A percentile compares a stretch with the other conserved stretches of the same genome.
phyloP scores from a whole-genome alignment of 2,329 filamentous ascomycete genomes.

The Hypomyces rosellus region DNA sequence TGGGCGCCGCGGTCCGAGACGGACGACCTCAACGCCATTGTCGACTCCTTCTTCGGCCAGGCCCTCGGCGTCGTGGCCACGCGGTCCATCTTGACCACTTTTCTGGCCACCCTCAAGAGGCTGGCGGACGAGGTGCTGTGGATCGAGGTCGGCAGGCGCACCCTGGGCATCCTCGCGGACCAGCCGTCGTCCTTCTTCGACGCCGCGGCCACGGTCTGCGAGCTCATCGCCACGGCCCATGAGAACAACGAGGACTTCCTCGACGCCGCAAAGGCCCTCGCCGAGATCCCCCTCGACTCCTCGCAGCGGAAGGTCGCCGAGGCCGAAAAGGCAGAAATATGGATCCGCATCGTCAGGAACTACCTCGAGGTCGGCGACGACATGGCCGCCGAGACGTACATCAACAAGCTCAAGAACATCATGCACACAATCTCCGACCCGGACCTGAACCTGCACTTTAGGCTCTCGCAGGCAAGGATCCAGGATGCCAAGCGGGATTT shows the following conservation, averaged over 20 bases:
- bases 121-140: constrained; percentile 59
- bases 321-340: constrained; percentile 75
- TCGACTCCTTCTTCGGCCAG: constrained; percentile 61
- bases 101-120: constrained; percentile 56
- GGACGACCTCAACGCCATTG: constrained; percentile 60
- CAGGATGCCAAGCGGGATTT: constrained; percentile 87
- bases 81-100: constrained; percentile 61
- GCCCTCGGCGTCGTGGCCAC: constrained; percentile 70
- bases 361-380: constrained; percentile 93
- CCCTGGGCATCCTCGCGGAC: constrained; percentile 59
- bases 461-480: constrained; percentile 87
- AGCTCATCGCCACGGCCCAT: constrained; percentile 76
- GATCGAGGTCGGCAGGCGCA: constrained; percentile 68
- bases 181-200: constrained; percentile 70
- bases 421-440: constrained; percentile 72
- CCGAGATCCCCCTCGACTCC: constrained; percentile 81
- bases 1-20: constrained; percentile 33
- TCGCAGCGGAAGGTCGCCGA: constrained; percentile 79
- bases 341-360: constrained; percentile 91
- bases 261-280: constrained; percentile 69
- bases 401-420: constrained; percentile 93
- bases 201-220: constrained; percentile 71
- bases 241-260: constrained; percentile 76
- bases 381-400: constrained; percentile 72
- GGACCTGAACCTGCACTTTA: constrained; percentile 74